Conservation (phyloP, 1,284 basidiomycete species). For the Irpex lacteus region DNA sequence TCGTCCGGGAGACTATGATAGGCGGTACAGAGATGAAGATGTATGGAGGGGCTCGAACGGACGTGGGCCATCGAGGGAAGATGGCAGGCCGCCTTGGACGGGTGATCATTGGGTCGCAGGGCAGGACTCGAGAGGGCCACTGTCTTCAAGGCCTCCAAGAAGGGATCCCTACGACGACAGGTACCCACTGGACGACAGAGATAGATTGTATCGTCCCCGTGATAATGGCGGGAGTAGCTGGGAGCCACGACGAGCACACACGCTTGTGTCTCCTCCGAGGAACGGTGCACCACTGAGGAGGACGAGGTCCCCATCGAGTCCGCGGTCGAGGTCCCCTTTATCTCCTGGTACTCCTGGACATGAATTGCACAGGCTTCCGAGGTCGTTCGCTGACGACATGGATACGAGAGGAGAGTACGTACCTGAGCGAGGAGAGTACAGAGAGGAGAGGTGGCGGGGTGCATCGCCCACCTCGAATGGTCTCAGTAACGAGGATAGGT, state of each 20-base stretch:
- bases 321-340: slow-evolving; percentile 25
- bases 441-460: not conserved
- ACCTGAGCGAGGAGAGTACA: slow-evolving; percentile 18
- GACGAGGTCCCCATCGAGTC: slow-evolving; percentile 25
- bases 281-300: slow-evolving; percentile 4
- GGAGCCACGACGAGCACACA: slow-evolving; percentile 14
- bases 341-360: slow-evolving; percentile 22
- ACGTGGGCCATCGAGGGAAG: slow-evolving; percentile 9
- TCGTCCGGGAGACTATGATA: slow-evolving; percentile 41
- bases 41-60: slow-evolving; percentile 19
- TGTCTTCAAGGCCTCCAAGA: slow-evolving; percentile 10
- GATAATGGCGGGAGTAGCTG: slow-evolving; percentile 16
- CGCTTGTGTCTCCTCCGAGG: slow-evolving; percentile 10
- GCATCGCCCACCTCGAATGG: not conserved
- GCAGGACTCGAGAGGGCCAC: slow-evolving; percentile 17
- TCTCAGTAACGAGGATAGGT: not conserved
- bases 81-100: slow-evolving; percentile 7
- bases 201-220: slow-evolving; percentile 14
- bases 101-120: slow-evolving; percentile 24
- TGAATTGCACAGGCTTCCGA: slow-evolving; percentile 30
- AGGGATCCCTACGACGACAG: slow-evolving; percentile 16
- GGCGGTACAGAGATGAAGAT: slow-evolving; percentile 33
- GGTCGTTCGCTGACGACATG: slow-evolving; percentile 20
- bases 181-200: slow-evolving; percentile 8
- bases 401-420: slow-evolving; percentile 10